Evolutionary conservation across 2,329 filamentous ascomycete species (phyloP).

Genomic region (Fonsecaea multimorphosa): DNA sequence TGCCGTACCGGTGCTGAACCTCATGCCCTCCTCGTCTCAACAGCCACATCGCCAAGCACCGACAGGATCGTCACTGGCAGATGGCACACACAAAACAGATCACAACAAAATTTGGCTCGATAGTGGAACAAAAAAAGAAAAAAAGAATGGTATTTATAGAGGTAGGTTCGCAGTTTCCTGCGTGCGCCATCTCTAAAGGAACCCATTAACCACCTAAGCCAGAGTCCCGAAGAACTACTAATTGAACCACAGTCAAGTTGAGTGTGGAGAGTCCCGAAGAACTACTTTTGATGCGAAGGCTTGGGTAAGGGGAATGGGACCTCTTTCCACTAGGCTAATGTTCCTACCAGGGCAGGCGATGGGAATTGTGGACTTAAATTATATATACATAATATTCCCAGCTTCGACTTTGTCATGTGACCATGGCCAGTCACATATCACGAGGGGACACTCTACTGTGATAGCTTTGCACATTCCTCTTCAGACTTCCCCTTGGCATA

Average conservation of each 20-base stretch:
- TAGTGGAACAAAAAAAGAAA: not conserved
- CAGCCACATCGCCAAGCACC: not conserved
- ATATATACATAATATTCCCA: not conserved
- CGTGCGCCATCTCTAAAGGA: not conserved
- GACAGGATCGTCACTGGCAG: no score
- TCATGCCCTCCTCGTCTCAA: not conserved
- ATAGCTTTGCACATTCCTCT: not conserved
- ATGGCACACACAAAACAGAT: not conserved
- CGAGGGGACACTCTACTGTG: not conserved
- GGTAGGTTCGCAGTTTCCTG: no score
- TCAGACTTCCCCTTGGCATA: not conserved
- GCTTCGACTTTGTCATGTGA: not conserved
- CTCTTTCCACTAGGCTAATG: not conserved
- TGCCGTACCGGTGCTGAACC: not conserved
- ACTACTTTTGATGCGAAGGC: constrained; percentile 6
- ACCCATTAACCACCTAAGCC: constrained; percentile 2
- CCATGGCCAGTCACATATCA: not conserved
- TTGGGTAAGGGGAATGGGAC: not conserved
- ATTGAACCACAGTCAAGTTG: not conserved
- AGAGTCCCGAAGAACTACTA: not conserved
- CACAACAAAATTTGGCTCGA: not conserved
- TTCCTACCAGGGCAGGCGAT: not conserved
- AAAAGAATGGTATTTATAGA: not conserved
- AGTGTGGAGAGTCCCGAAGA: constrained; percentile 1
- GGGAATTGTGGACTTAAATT: not conserved